Percentiles rank a stretch among this genome's conserved stretches.
Evolutionary conservation across 768 basidiomycete genomes (phyloP).

Genomic region (Mrakia gelida): DNA sequence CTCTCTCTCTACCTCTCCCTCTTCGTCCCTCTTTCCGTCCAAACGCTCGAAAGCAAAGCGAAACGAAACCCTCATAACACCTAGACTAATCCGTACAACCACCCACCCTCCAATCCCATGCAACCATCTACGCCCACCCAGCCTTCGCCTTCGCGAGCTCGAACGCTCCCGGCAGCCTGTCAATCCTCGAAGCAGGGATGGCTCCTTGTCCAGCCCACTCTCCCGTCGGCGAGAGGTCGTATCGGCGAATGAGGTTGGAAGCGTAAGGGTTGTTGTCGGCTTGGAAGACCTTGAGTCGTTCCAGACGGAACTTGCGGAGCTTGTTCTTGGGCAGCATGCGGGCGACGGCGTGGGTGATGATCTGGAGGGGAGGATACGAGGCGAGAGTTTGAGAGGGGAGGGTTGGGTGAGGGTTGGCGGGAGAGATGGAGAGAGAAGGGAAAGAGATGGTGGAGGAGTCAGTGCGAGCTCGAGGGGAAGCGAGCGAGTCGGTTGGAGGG

Average conservation of each 20-base stretch:
- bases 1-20: too few species aligned
- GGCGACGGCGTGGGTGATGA: slow-evolving; percentile 90
- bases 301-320: slow-evolving; percentile 79
- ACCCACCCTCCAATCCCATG: neutral
- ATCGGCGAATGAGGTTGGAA: slow-evolving; percentile 71
- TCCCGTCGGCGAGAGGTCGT: slow-evolving; percentile 50
- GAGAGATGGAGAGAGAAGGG: neutral
- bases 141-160: neutral
- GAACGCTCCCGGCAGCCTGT: slow-evolving; percentile 1
- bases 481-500: neutral
- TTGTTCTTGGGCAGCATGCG: slow-evolving; percentile 99
- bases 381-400: neutral
- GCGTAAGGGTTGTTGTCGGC: slow-evolving; percentile 62
- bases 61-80: too few species aligned
- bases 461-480: neutral
- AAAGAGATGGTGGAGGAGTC: neutral
- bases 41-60: too few species aligned
- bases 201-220: slow-evolving; percentile 16
- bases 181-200: neutral
- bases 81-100: neutral
- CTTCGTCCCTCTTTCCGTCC: too few species aligned
- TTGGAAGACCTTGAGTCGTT: slow-evolving; percentile 82
- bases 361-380: too few species aligned
- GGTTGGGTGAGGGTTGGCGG: neutral
- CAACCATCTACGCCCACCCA: neutral